Conservation (phyloP, 2,329 filamentous ascomycete genomes). For the Xylaria sp. region DNA sequence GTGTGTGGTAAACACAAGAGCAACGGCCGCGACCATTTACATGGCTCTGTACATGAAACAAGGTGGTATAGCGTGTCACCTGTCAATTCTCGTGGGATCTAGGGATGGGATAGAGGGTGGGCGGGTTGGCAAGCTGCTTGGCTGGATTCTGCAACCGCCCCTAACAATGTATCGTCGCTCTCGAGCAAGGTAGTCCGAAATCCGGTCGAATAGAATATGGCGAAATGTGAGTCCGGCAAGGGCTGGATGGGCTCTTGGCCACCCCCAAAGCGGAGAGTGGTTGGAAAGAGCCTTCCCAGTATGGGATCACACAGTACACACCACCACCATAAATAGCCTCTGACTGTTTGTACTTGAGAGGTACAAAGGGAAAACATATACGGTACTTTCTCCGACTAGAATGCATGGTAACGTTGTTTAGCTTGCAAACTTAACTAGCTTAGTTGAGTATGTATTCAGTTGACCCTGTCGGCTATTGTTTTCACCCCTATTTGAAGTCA, state of each 20-base stretch:
- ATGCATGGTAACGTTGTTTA: neutral
- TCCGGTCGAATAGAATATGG: slow-evolving; percentile 12
- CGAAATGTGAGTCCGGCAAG: slow-evolving; percentile 1
- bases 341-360: slow-evolving; percentile 12
- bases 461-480: neutral
- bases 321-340: slow-evolving; percentile 27
- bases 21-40: neutral
- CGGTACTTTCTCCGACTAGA: slow-evolving; percentile 15
- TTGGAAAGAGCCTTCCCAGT: slow-evolving; percentile 6
- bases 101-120: slow-evolving; percentile 23
- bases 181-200: slow-evolving; percentile 11
- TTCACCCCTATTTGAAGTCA: neutral
- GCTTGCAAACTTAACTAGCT: neutral
- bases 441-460: neutral
- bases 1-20: slow-evolving; percentile 1
- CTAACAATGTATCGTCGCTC: slow-evolving; percentile 18
- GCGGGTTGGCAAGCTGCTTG: slow-evolving; percentile 10
- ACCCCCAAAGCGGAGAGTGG: slow-evolving; percentile 16
- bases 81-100: slow-evolving; percentile 24
- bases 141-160: slow-evolving; percentile 20
- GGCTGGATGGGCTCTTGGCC: slow-evolving; percentile 10
- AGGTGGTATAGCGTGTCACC: slow-evolving; percentile 12
- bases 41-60: slow-evolving; percentile 24
- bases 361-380: slow-evolving; percentile 28
- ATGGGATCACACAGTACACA: slow-evolving; percentile 13